Percentiles rank a stretch among this genome's conserved stretches.
Conservation (phyloP, 768 basidiomycete genomes). For the Boletus insuetus region DNA sequence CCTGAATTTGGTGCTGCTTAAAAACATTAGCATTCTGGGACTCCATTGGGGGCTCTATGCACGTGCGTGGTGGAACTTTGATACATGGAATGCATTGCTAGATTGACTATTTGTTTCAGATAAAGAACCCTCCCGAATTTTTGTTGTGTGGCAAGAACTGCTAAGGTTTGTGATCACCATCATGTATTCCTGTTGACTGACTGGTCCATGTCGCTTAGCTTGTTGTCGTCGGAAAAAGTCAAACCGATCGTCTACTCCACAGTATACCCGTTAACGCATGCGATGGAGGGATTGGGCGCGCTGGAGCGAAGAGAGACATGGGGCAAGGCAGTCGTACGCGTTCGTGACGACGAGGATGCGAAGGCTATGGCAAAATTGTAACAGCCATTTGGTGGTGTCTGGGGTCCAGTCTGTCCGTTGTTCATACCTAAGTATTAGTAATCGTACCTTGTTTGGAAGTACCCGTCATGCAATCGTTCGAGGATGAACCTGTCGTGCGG, state of each 20-base stretch:
- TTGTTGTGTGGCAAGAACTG: slow-evolving; percentile 69
- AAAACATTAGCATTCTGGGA: slow-evolving; percentile 82
- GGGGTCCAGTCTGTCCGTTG: slow-evolving; percentile 13
- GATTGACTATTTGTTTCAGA: slow-evolving; percentile 34
- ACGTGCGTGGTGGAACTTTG: slow-evolving; percentile 41
- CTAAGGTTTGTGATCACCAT: slow-evolving; percentile 46
- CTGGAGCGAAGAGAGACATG: slow-evolving; percentile 85
- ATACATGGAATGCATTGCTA: background rate
- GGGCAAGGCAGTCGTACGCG: slow-evolving; percentile 79
- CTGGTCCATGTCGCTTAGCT: slow-evolving; percentile 34
- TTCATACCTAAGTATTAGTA: background rate
- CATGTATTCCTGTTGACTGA: background rate
- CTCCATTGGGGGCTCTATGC: slow-evolving; percentile 85
- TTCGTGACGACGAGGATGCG: slow-evolving; percentile 51
- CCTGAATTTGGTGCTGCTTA: slow-evolving; percentile 77
- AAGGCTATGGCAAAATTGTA: slow-evolving; percentile 42
- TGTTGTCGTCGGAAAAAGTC: slow-evolving; percentile 64
- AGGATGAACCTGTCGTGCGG: slow-evolving; percentile 66
- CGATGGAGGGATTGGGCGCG: slow-evolving; percentile 68
- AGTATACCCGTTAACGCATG: slow-evolving; percentile 62
- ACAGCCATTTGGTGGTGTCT: slow-evolving; percentile 10
- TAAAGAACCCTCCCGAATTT: slow-evolving; percentile 63
- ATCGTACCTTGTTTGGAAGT: background rate
- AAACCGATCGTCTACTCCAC: slow-evolving; percentile 70
- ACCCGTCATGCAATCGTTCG: slow-evolving; percentile 33